These are phyloP conservation scores for Malassezia restricta DNA, from an alignment of 1,284 basidiomycete genomes.

Conservation along the genomic window DNA sequence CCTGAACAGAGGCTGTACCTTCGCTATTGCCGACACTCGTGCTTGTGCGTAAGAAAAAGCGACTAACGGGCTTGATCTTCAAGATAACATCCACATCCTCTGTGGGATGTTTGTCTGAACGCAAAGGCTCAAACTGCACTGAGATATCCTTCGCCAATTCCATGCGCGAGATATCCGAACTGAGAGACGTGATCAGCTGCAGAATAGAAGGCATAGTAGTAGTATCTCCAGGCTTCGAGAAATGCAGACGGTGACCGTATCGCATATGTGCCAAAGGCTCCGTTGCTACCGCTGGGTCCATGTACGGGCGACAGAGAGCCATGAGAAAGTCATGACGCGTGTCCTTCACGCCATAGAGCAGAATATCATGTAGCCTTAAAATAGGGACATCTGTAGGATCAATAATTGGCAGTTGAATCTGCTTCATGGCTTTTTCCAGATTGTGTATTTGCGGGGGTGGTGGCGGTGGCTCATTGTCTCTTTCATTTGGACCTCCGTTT, in stretches of 20 bases:
- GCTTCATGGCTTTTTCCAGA: constrained; percentile 23
- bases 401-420: constrained; percentile 19
- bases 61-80: constrained; percentile 62
- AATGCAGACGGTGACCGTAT: constrained; percentile 39
- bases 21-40: constrained; percentile 92
- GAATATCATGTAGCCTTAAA: constrained; percentile 57
- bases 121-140: constrained; percentile 58
- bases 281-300: constrained; percentile 38
- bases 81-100: constrained; percentile 79
- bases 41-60: constrained; percentile 69
- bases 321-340: constrained; percentile 70
- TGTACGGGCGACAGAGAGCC: constrained; percentile 61
- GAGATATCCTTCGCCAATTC: constrained; percentile 65
- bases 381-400: constrained; percentile 13
- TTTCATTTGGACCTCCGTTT: neutral
- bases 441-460: constrained; percentile 17
- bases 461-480: neutral
- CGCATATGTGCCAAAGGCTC: constrained; percentile 13
- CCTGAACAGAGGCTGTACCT: constrained; percentile 52
- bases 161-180: constrained; percentile 59
- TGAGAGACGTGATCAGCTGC: constrained; percentile 60
- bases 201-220: constrained; percentile 46
- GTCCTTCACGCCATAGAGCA: constrained; percentile 61
- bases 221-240: constrained; percentile 27
- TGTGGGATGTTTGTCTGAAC: constrained; percentile 52